A percentile compares a stretch with the other conserved stretches of the same genome.
Evolutionary conservation across 106 monocot species (phyloP).

Genomic region (Apostasia shenzhenica): DNA sequence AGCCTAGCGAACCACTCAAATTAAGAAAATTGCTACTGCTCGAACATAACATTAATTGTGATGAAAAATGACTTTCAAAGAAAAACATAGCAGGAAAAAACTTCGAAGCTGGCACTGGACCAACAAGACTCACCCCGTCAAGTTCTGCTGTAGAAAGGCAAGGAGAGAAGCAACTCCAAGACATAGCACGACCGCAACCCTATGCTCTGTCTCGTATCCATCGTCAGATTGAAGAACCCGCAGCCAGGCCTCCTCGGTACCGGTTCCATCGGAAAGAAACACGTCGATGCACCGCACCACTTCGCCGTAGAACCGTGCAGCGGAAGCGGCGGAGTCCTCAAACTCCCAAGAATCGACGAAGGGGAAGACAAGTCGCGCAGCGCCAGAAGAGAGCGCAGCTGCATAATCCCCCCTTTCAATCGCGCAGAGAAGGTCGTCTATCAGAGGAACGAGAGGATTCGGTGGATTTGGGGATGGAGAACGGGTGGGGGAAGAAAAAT

Average conservation of each 20-base stretch:
- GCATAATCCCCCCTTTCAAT: constrained; percentile 69
- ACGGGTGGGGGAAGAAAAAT: constrained; percentile 3
- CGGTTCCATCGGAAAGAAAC: constrained; percentile 29
- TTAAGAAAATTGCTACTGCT: not conserved
- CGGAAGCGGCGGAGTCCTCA: constrained; percentile 32
- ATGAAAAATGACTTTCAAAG: not conserved
- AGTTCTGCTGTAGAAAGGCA: constrained; percentile 75
- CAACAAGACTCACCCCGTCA: constrained; percentile 60
- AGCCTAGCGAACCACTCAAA: not conserved
- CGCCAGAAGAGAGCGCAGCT: constrained; percentile 45
- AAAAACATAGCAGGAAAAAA: not conserved
- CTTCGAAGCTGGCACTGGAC: not conserved
- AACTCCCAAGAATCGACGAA: constrained; percentile 43
- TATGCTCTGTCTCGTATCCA: constrained; percentile 22
- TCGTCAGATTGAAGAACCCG: constrained; percentile 17
- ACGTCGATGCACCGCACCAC: constrained; percentile 32
- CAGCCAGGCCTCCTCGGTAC: constrained; percentile 33
- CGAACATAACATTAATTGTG: not conserved
- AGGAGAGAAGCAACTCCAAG: constrained; percentile 71
- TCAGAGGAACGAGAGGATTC: constrained; percentile 11
- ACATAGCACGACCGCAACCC: constrained; percentile 47
- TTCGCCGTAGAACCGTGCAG: constrained; percentile 54
- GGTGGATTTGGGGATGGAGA: constrained; percentile 1
- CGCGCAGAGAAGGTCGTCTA: constrained; percentile 35
- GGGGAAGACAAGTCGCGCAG: constrained; percentile 27